These are phyloP conservation scores for Phialophora tarda DNA, from an alignment of 2,329 filamentous ascomycete species.

Conservation along the genomic window DNA sequence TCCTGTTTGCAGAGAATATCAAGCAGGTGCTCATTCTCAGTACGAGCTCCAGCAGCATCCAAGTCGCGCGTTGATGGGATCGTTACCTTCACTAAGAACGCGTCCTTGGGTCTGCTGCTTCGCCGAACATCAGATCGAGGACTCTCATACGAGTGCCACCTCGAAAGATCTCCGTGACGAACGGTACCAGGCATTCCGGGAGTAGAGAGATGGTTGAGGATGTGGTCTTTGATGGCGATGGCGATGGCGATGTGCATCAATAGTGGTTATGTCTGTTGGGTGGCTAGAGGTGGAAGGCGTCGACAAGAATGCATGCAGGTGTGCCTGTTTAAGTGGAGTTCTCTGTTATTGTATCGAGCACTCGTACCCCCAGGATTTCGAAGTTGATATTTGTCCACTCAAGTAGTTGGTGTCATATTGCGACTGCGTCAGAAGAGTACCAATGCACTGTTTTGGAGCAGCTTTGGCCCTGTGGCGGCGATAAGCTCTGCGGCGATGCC, in stretches of 20 bases:
- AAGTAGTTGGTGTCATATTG: constrained; percentile 18
- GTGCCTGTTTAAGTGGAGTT: not conserved
- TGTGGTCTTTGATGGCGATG: not conserved
- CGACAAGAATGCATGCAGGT: not conserved
- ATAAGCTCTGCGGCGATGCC: constrained; percentile 55
- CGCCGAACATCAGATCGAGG: not conserved
- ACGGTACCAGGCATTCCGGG: not conserved
- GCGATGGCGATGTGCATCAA: not conserved
- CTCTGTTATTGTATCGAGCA: not conserved
- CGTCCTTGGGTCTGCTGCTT: not conserved
- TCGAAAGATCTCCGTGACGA: not conserved
- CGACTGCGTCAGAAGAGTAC: constrained; percentile 32
- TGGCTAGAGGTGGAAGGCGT: not conserved
- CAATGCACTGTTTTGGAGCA: constrained; percentile 44
- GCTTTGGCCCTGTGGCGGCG: constrained; percentile 51
- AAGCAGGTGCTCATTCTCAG: constrained; percentile 63
- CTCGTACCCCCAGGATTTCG: not conserved
- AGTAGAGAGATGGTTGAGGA: not conserved
- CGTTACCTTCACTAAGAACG: not conserved
- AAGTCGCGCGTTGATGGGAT: not conserved
- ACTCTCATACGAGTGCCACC: constrained; percentile 8
- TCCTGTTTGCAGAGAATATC: constrained; percentile 77
- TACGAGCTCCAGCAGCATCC: not conserved
- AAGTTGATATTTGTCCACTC: not conserved
- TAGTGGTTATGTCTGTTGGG: not conserved